A percentile compares a stretch with the other conserved stretches of the same genome.
phyloP scores from a whole-genome alignment of 192 early-diverging fungal genomes.

The Podila epicladia region DNA sequence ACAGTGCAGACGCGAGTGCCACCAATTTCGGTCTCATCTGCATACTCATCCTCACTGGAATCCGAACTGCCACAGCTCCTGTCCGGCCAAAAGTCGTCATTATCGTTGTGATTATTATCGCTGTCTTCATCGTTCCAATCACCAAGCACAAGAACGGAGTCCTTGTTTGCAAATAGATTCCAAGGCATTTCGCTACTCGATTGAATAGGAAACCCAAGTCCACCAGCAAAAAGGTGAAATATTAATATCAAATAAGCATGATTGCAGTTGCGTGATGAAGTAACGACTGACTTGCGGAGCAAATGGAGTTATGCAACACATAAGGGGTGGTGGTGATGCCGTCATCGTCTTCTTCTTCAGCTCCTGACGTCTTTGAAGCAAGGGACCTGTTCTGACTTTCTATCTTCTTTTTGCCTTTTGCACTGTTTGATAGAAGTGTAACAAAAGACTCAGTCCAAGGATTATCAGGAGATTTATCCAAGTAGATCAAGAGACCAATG shows the following conservation, averaged over 20 bases:
- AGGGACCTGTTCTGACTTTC: background rate
- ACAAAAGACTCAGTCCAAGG: background rate
- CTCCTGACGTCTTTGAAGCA: background rate
- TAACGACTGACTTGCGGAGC: background rate
- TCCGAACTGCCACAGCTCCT: background rate
- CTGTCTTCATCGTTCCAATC: constrained; percentile 5
- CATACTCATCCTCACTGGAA: constrained; percentile 2
- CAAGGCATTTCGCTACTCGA: background rate
- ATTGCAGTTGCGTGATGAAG: background rate
- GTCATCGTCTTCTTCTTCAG: background rate
- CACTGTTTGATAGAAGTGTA: background rate
- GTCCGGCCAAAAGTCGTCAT: constrained; percentile 6
- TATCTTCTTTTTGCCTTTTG: background rate
- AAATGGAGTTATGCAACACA: background rate
- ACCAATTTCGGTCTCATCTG: constrained; percentile 6
- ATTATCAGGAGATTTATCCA: background rate
- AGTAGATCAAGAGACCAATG: too few species aligned
- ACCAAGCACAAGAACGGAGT: constrained; percentile 1
- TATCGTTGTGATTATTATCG: constrained; percentile 3
- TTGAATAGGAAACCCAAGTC: background rate
- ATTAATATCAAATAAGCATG: background rate
- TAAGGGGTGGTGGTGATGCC: constrained; percentile 4
- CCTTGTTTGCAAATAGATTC: constrained; percentile 4
- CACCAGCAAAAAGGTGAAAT: background rate
- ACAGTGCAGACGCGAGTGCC: background rate